These are phyloP conservation scores for Tephrocybe rancida DNA, from an alignment of 768 basidiomycete species.

Conservation along the genomic window DNA sequence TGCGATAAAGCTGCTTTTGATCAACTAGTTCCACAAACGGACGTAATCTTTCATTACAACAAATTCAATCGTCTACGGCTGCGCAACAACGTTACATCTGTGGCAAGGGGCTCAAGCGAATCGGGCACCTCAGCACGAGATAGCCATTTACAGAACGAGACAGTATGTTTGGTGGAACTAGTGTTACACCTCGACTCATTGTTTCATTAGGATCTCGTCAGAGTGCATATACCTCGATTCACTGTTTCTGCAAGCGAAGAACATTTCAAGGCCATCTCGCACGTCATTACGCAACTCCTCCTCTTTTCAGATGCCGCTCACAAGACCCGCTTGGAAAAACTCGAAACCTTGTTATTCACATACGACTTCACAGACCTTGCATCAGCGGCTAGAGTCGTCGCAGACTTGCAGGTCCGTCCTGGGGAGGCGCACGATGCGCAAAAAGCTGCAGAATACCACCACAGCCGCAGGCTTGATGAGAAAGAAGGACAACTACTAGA, in stretches of 20 bases:
- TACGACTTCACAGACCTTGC: conserved; percentile 84
- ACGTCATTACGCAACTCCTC: conserved; percentile 83
- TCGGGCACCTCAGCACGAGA: conserved; percentile 30
- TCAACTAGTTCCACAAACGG: conserved; percentile 87
- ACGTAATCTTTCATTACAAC: conserved; percentile 86
- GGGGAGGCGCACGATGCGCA: conserved; percentile 62
- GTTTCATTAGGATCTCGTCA: conserved; percentile 69
- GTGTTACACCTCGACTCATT: background rate
- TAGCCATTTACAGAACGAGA: conserved; percentile 66
- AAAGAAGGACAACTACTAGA: conserved; percentile 55
- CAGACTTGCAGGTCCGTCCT: conserved; percentile 72
- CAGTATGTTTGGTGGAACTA: conserved; percentile 40
- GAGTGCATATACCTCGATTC: conserved; percentile 82
- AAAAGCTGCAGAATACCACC: conserved; percentile 38
- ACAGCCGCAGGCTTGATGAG: conserved; percentile 37
- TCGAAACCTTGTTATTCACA: conserved; percentile 82
- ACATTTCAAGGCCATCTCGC: conserved; percentile 85
- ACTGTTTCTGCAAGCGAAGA: conserved; percentile 82
- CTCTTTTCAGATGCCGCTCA: conserved; percentile 90
- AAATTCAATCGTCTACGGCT: conserved; percentile 92
- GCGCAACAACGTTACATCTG: conserved; percentile 67
- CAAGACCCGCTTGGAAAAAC: conserved; percentile 71
- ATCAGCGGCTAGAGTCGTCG: conserved; percentile 72
- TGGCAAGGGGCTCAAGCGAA: conserved; percentile 39
- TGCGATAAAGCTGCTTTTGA: conserved; percentile 86